Evolutionary conservation across 1,139 yeast species (phyloP).

Genomic region (Saccharomyces hybrid): DNA sequence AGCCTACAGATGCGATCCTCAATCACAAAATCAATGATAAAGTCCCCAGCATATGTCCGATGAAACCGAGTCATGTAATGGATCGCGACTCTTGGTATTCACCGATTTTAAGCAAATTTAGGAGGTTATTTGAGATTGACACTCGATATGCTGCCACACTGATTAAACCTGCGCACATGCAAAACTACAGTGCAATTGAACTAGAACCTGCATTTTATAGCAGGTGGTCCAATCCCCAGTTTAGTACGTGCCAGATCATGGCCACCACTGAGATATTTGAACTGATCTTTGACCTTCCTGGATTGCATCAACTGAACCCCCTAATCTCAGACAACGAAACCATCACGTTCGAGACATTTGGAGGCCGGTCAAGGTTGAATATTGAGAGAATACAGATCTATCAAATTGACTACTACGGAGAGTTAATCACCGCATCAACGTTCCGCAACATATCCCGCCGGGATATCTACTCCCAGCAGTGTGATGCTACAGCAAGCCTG

Average conservation of each 20-base stretch:
- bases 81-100: slow-evolving; percentile 23
- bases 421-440: slow-evolving; percentile 5
- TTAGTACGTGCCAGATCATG: slow-evolving; percentile 8
- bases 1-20: neutral
- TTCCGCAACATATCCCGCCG: slow-evolving; percentile 7
- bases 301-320: slow-evolving; percentile 6
- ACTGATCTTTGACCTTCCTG: slow-evolving; percentile 12
- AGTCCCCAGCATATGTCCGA: slow-evolving; percentile 3
- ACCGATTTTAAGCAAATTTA: slow-evolving; percentile 36
- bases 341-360: slow-evolving; percentile 10
- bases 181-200: slow-evolving; percentile 15
- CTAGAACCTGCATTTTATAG: slow-evolving; percentile 18
- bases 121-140: slow-evolving; percentile 39
- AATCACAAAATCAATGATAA: neutral
- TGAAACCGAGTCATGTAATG: too few species aligned
- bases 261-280: slow-evolving; percentile 22
- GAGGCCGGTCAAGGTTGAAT: slow-evolving; percentile 18
- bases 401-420: slow-evolving; percentile 17
- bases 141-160: slow-evolving; percentile 33
- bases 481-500: neutral
- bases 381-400: slow-evolving; percentile 19
- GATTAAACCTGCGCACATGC: slow-evolving; percentile 32
- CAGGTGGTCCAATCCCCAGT: slow-evolving; percentile 17
- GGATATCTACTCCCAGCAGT: slow-evolving; percentile 6
- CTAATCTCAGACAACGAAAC: slow-evolving; percentile 8